phyloP scores from a whole-genome alignment of 2,329 filamentous ascomycete genomes.

The Fusarium tuaranense region DNA sequence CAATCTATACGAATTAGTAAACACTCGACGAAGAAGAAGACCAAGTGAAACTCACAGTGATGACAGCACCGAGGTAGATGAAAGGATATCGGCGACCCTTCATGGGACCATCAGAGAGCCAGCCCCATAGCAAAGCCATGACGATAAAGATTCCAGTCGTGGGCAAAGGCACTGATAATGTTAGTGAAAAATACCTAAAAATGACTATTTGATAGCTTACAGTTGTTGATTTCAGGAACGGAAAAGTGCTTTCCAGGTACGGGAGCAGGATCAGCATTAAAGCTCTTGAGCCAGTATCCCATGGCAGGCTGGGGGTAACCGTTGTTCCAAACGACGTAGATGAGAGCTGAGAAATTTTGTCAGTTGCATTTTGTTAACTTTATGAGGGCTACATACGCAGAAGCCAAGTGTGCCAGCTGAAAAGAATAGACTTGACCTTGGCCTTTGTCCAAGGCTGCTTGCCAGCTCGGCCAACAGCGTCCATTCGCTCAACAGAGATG shows the following conservation, averaged over 20 bases:
- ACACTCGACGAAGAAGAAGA: not conserved
- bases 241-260: slow-evolving; percentile 27
- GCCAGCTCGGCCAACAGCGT: slow-evolving; percentile 24
- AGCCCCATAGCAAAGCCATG: slow-evolving; percentile 28
- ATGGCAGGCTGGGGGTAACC: slow-evolving; percentile 27
- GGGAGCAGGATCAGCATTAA: slow-evolving; percentile 26
- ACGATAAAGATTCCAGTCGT: slow-evolving; percentile 35
- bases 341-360: slow-evolving; percentile 12
- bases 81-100: slow-evolving; percentile 32
- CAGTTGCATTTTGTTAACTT: no score
- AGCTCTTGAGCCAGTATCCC: slow-evolving; percentile 37
- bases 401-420: slow-evolving; percentile 32
- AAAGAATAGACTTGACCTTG: slow-evolving; percentile 16
- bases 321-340: slow-evolving; percentile 36
- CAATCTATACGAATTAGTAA: slow-evolving; percentile 1
- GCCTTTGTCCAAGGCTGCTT: slow-evolving; percentile 31
- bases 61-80: slow-evolving; percentile 31
- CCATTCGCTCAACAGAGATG: slow-evolving; percentile 24
- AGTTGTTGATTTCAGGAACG: slow-evolving; percentile 23
- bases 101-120: slow-evolving; percentile 34
- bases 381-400: slow-evolving; percentile 6
- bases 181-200: not conserved
- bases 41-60: slow-evolving; percentile 13
- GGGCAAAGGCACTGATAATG: slow-evolving; percentile 22
- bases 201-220: not conserved